Evolutionary conservation across 2,329 filamentous ascomycete species (phyloP).

Genomic region (Amphichorda felina): DNA sequence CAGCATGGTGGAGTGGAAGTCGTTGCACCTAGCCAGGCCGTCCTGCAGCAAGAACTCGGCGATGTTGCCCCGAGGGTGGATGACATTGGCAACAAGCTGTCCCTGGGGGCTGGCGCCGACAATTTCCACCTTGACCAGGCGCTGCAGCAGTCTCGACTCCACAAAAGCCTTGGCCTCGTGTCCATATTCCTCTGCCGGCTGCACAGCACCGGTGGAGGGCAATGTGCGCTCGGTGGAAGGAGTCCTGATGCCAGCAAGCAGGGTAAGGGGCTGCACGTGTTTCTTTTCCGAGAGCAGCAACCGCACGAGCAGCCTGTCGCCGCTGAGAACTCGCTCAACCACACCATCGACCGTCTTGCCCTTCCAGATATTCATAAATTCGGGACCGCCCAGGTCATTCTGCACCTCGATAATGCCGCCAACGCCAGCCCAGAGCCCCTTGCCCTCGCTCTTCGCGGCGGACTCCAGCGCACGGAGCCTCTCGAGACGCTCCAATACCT

Average conservation of each 20-base stretch:
- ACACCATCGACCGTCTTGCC: conserved; percentile 75
- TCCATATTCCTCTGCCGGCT: conserved; percentile 79
- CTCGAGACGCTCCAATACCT: conserved; percentile 59
- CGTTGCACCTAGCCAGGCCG: conserved; percentile 83
- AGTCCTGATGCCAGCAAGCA: conserved; percentile 79
- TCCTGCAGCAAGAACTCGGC: conserved; percentile 82
- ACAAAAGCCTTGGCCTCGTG: conserved; percentile 84
- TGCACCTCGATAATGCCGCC: conserved; percentile 61
- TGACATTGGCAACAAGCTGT: conserved; percentile 76
- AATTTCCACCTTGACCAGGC: conserved; percentile 70
- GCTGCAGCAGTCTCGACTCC: conserved; percentile 74
- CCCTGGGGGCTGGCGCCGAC: conserved; percentile 83
- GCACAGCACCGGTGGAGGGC: conserved; percentile 64
- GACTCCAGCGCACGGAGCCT: conserved; percentile 67
- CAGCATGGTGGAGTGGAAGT: conserved; percentile 89
- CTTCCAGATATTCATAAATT: conserved; percentile 76
- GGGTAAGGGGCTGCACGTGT: conserved; percentile 79
- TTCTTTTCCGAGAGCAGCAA: conserved; percentile 70
- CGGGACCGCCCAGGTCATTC: conserved; percentile 69
- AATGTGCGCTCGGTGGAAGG: conserved; percentile 82
- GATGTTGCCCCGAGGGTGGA: conserved; percentile 87
- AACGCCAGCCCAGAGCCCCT: conserved; percentile 66
- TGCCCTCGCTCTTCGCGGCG: conserved; percentile 64
- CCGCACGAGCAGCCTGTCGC: conserved; percentile 79
- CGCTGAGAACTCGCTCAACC: conserved; percentile 82